Base-by-base conservation (phyloP, 768 basidiomycete species). In the Boletus sp. region DNA sequence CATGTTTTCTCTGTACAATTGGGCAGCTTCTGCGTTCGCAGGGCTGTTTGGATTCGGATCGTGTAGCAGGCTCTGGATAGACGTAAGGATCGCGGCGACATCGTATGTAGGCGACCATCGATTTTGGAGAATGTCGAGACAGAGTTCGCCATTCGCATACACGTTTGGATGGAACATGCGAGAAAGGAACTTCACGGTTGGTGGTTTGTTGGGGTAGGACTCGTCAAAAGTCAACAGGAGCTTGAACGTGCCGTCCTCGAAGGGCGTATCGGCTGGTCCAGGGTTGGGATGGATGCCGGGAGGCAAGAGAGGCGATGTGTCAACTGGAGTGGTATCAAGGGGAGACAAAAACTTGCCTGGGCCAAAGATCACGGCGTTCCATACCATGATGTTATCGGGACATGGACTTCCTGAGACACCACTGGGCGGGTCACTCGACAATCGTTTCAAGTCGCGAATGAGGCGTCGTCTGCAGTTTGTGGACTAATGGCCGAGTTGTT, bases 141-240 rank as follows among this genome's bases (percentile, higher is more conserved):
- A 99, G 47, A 99, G 88, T 70, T 98, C 96, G 57, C 97, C 97
- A 64, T 97, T 98, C 42, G 90, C 90, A 72, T 98, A 99, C 10
- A 99, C 95, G 75, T 98, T 99, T 0, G 97, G 97, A 70, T 99
- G 96, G 75, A 99, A 98, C 96, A 98, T 98, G 59, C 88, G 79
- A 35, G 91, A 94, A 32, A 98, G 83, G 79, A 99, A 99, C 67
- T 94, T 94, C 63, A 99, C 96, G 6, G 90, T 88, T 3, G 97
- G 97, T 0, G 97, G 94, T 70, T 98, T 98, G 79, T 97, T 99
- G 15, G 97, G 97, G 73, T 99, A 99, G 7, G 91, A 90, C 65
- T 99, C 97, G 69, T 98, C 95, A 64, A 99, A 98, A 1, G 88
- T 91, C 46, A 99, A 81, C 44, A 93, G 80, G 27, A 98, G 87